phyloP scores from a whole-genome alignment of 805 yeast genomes.

The Saitoella complicata region DNA sequence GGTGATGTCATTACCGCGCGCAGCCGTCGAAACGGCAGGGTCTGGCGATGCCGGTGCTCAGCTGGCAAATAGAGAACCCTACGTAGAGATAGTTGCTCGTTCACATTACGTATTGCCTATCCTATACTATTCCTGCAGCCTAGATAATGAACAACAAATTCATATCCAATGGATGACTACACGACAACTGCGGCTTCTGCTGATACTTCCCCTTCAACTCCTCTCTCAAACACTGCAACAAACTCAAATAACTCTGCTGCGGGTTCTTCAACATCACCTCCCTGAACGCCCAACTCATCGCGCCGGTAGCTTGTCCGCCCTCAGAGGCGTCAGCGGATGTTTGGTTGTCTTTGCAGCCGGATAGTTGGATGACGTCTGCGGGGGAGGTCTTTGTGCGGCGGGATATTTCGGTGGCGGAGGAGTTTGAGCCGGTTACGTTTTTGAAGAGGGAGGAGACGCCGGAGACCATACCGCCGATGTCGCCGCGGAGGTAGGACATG shows the following conservation, averaged over 20 bases:
- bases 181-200: constrained; percentile 60
- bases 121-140: neutral
- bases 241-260: constrained; percentile 48
- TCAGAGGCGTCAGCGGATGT: constrained; percentile 71
- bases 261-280: constrained; percentile 44
- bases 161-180: constrained; percentile 52
- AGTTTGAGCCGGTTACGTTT: constrained; percentile 21
- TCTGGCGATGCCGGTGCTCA: no score
- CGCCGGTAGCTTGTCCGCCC: constrained; percentile 61
- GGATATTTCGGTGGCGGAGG: constrained; percentile 26
- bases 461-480: constrained; percentile 31
- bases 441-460: constrained; percentile 24
- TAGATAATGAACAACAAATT: constrained; percentile 35
- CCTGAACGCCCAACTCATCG: constrained; percentile 68
- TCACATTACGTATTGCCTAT: no score
- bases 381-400: constrained; percentile 47
- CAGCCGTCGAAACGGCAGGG: no score
- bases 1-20: no score
- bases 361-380: constrained; percentile 59
- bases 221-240: constrained; percentile 54
- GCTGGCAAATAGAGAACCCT: no score
- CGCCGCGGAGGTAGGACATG: constrained; percentile 43
- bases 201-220: constrained; percentile 47
- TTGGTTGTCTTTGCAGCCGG: constrained; percentile 75
- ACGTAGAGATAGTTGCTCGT: no score